Percentiles rank a stretch among this genome's conserved stretches.
phyloP scores from a whole-genome alignment of 2,329 filamentous ascomycete genomes.

The Boeremia exigua region DNA sequence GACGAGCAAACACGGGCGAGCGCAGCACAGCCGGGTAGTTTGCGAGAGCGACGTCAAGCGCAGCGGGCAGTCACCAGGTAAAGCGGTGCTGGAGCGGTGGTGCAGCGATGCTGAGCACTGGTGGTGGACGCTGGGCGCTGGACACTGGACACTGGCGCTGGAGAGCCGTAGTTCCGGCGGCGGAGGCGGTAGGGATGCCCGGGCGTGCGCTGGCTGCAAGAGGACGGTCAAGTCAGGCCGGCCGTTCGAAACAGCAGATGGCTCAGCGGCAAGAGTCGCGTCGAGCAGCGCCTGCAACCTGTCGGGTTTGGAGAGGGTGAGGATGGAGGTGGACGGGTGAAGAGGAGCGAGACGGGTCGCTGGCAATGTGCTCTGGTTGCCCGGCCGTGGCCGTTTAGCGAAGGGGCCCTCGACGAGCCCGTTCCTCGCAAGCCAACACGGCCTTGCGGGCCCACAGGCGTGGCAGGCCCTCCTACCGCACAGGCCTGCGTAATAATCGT shows the following conservation, averaged over 20 bases:
- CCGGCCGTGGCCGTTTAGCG: conserved; percentile 24
- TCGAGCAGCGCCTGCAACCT: conserved; percentile 29
- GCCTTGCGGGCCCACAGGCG: conserved; percentile 1
- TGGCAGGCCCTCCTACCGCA: conserved; percentile 3
- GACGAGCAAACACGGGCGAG: conserved; percentile 10
- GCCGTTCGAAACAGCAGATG: conserved; percentile 27
- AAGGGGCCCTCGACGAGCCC: conserved; percentile 17
- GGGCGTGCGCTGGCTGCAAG: conserved; percentile 21
- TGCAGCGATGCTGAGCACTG: conserved; percentile 10
- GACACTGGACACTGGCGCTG: neutral
- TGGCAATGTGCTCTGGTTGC: conserved; percentile 19
- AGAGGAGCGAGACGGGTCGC: conserved; percentile 15
- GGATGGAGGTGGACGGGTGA: conserved; percentile 17
- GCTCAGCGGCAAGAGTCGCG: conserved; percentile 27
- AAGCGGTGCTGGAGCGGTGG: neutral
- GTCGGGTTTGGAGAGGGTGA: conserved; percentile 18
- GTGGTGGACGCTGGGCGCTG: no score
- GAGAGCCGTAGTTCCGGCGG: conserved; percentile 18
- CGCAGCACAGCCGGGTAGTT: conserved; percentile 20
- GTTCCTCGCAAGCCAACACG: conserved; percentile 13
- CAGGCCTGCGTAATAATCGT: conserved; percentile 26
- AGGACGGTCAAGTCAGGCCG: conserved; percentile 21
- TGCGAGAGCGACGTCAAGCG: conserved; percentile 10
- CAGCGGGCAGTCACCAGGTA: conserved; percentile 8
- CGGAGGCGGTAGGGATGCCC: conserved; percentile 19